phyloP scores from a whole-genome alignment of 2,329 filamentous ascomycete species.

The Phyllosticta citriasiana region DNA sequence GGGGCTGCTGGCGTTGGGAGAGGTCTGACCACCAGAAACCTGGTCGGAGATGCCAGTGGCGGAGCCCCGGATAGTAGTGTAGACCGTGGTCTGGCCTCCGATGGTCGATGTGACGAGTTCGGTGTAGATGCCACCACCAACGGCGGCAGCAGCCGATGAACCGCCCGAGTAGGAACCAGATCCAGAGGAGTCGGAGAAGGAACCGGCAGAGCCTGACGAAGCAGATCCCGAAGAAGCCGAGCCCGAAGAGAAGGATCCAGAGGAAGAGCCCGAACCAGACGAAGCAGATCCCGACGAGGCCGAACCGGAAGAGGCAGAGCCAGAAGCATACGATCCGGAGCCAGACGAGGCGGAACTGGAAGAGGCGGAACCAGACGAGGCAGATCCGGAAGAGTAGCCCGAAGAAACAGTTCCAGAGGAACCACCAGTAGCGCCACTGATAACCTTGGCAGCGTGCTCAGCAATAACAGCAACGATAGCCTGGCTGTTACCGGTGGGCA shows the following conservation, averaged over 20 bases:
- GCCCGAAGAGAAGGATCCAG: neutral
- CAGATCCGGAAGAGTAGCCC: neutral
- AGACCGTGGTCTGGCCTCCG: slow-evolving; percentile 2
- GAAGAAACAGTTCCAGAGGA: slow-evolving; percentile 3
- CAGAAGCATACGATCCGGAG: neutral
- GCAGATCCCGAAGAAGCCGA: neutral
- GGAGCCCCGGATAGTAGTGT: neutral
- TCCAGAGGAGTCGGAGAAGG: neutral
- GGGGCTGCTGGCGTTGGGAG: neutral
- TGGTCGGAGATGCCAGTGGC: neutral
- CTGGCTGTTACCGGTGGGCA: slow-evolving; percentile 58
- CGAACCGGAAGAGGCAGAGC: neutral
- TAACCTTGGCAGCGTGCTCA: slow-evolving; percentile 49
- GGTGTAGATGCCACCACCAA: neutral
- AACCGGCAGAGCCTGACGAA: neutral
- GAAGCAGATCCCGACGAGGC: neutral
- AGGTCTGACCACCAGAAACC: neutral
- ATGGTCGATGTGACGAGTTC: neutral
- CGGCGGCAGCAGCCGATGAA: neutral
- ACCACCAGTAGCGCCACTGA: slow-evolving; percentile 30
- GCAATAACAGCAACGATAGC: slow-evolving; percentile 54
- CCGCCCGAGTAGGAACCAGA: neutral
- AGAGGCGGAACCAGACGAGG: neutral
- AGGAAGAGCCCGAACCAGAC: neutral
- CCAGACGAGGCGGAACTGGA: neutral